Evolutionary conservation across 73 alveolate species (phyloP), one percentile per base, ranked within the genome.

Genomic region (Effrenium voratum): DNA sequence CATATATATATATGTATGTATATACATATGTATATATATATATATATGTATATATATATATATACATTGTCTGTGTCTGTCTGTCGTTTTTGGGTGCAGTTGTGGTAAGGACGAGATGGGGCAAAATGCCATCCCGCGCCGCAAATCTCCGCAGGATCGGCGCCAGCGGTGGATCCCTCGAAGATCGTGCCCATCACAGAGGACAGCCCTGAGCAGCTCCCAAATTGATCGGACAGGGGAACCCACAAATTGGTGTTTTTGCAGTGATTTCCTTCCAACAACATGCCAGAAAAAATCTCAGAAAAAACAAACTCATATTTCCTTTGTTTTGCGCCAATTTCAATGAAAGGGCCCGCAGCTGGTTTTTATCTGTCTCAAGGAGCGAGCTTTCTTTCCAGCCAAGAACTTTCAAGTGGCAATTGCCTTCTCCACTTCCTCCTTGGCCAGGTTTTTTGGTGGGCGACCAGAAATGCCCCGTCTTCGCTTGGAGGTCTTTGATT

Each of bases 171-270:
- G 5, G 88, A 77, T 44, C 66, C 94, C 36, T 60, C 94, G 66
- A 86, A 86, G 68, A 86, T 86, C 46, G 94, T 86, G n/a, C 94
- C 94, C 94, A 86, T 86, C 40, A 38, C 60, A 8, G 94, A 86
- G 94, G 94, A 59, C 83, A 26, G 47, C 50, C 32, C 30, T 30
- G 30, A 57, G 55, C 55, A n/a, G 28, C 16, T 1, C 72, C 28
- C 28, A 22, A 57, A 57, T 22, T 57, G n/a, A 57, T 57, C n/a
- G 72, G 16, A 30, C 16, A 57, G 28, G 72, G 72, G 72, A 57
- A 22, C 22, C 22, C 30, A 22, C 12, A 12, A 55, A 15, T 12
- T 15, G 68, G 22, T 22, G 22, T 19, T 60, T 60, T 60, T 60
- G 80, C 36, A 24, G 80, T 68, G 46, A 68, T n/a, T n/a, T n/a